Conservation (phyloP, 116 monocot genomes). For the Phalaenopsis hybrid region DNA sequence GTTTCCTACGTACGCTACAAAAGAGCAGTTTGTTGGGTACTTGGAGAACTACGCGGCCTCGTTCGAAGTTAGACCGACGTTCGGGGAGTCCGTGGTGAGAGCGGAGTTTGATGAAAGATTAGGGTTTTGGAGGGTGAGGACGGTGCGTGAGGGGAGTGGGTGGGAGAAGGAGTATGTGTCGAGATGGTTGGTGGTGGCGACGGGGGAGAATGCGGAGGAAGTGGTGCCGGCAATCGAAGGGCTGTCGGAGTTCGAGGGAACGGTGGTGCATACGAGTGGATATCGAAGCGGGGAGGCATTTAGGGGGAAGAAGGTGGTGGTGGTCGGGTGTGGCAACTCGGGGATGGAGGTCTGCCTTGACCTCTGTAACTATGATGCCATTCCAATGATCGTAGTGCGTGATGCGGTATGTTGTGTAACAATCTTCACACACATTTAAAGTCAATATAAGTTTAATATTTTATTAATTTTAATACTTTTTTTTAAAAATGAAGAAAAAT, state of each 20-base stretch:
- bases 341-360: constrained; percentile 84
- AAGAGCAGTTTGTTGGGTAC: constrained; percentile 44
- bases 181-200: constrained; percentile 71
- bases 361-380: constrained; percentile 44
- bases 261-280: constrained; percentile 45
- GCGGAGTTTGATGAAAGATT: constrained; percentile 38
- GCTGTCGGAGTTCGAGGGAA: constrained; percentile 29
- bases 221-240: constrained; percentile 51
- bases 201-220: constrained; percentile 80
- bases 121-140: constrained; percentile 33
- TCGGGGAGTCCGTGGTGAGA: constrained; percentile 33
- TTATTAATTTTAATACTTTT: no score
- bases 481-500: no score
- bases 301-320: constrained; percentile 50
- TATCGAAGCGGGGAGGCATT: constrained; percentile 60
- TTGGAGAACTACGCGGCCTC: constrained; percentile 39
- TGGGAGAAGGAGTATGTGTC: constrained; percentile 32
- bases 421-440: neutral
- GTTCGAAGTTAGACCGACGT: constrained; percentile 47
- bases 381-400: constrained; percentile 38
- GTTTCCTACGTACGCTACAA: constrained; percentile 17
- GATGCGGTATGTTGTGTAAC: constrained; percentile 29
- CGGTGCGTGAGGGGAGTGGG: constrained; percentile 1
- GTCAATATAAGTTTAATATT: neutral
- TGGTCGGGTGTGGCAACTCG: constrained; percentile 82